Evolutionary conservation across 495 filamentous ascomycete species (phyloP).

Genomic region (Elasticomyces elasticus): DNA sequence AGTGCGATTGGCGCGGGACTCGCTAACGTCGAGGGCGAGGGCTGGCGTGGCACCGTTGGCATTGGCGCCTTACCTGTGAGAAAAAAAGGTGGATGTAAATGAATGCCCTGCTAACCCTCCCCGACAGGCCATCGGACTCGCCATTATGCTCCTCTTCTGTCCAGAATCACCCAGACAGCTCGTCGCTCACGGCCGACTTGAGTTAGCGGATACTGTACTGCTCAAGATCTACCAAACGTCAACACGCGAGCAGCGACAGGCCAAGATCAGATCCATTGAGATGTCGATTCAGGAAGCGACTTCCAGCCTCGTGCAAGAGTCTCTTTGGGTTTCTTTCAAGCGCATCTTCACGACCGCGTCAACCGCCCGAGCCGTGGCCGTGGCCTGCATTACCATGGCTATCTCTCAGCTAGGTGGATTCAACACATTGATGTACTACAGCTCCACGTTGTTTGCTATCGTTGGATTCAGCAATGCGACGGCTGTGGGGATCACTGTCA

Average conservation of each 20-base stretch:
- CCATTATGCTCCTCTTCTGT: slow-evolving; percentile 6
- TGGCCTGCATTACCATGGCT: slow-evolving; percentile 12
- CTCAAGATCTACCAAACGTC: slow-evolving; percentile 8
- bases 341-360: slow-evolving; percentile 14
- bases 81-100: too few relatives aligned
- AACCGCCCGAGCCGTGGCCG: slow-evolving; percentile 5
- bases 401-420: slow-evolving; percentile 16
- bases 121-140: slow-evolving; percentile 11
- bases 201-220: not conserved
- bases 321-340: slow-evolving; percentile 1
- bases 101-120: too few relatives aligned
- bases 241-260: slow-evolving; percentile 9
- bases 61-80: slow-evolving; percentile 9
- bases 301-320: not conserved
- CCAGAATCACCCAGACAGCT: slow-evolving; percentile 11
- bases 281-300: slow-evolving; percentile 11
- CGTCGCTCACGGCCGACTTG: not conserved
- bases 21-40: slow-evolving; percentile 7
- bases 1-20: slow-evolving; percentile 13
- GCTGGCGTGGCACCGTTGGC: slow-evolving; percentile 13
- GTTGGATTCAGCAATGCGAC: slow-evolving; percentile 13
- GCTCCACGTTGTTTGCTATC: slow-evolving; percentile 1
- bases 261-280: slow-evolving; percentile 11
- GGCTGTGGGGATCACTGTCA: slow-evolving; percentile 10
- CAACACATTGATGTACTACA: slow-evolving; percentile 12